phyloP scores from a whole-genome alignment of 225 moss, liverwort and hornwort genomes.

The Rhytidiadelphus loreus region DNA sequence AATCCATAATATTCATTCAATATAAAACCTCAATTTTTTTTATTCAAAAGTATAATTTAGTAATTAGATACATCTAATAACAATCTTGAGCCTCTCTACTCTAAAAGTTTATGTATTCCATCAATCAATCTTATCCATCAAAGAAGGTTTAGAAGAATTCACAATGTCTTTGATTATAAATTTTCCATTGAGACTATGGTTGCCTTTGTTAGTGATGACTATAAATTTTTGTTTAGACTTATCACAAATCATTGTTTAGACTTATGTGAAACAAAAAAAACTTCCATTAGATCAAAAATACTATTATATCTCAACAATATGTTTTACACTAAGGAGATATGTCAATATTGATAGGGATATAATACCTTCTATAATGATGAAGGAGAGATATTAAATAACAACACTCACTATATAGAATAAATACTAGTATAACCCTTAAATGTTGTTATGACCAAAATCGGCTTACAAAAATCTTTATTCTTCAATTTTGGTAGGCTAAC shows the following conservation, averaged over 20 bases:
- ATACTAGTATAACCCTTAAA: too few species aligned
- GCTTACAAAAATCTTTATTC: too few species aligned
- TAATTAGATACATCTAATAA: background rate
- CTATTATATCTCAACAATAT: background rate
- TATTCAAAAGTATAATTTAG: background rate
- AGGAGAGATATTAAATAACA: background rate
- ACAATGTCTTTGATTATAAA: fast-evolving
- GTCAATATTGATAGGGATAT: background rate
- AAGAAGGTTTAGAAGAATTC: background rate
- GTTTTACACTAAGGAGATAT: background rate
- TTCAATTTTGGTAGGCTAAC: too few species aligned
- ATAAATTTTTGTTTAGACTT: background rate
- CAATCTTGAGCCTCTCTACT: background rate
- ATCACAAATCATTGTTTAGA: background rate
- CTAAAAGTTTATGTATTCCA: background rate
- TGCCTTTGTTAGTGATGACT: background rate
- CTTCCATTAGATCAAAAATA: background rate
- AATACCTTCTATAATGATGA: background rate
- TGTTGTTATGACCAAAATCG: too few species aligned
- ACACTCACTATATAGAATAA: background rate
- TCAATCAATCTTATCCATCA: too few species aligned
- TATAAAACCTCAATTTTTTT: background rate
- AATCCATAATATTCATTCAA: background rate
- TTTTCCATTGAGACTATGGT: background rate
- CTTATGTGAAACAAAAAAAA: background rate